Evolutionary conservation across 257 asterid genomes (phyloP), one percentile per base, ranked within the genome.

Genomic region (Lithospermum erythrorhizon): DNA sequence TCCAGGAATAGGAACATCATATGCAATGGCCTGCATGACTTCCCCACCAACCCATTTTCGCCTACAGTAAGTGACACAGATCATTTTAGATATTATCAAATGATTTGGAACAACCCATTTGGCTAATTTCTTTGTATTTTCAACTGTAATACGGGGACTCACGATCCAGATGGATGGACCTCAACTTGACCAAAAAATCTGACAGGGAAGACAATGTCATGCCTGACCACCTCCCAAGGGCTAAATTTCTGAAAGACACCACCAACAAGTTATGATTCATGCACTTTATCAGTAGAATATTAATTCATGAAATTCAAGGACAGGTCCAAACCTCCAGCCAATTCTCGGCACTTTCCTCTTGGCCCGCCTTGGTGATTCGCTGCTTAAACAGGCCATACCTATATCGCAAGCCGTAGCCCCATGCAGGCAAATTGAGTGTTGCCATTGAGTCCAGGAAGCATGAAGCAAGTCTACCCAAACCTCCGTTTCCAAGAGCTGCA

Each of bases 1-100:
- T 68, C 99, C 99, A 71, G 99, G 99, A 80, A 93, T 86, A n/a
- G 99, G 99, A 49, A 93, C 97, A 81, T 93, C 99, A 72, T 89
- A 93, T 65, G 97, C 97, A 75, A 89, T 65, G 68, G 99, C 96
- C 76, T 93, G 95, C 71, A 89, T 49, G 72, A 87, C 89, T 83
- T 89, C 99, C 47, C 99, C 99, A 62, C 96, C 99, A 41, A 86
- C 79, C 99, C 95, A 93, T 63, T 82, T 89, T 65, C 97, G 86
- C 57, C 97, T 93, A 71, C 55, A 53, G 62, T 67, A 73, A 57
- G 58, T 49, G 49, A 41, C 17, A 11, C 0, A 13, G 15, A 41
- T 11, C 16, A 41, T 14, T 41, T 41, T 41, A 41, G 9, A 41
- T 11, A 41, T 41, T 41, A 41, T 11, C 0, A 41, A 41, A 14